A percentile compares a stretch with the other conserved stretches of the same genome.
phyloP scores from a whole-genome alignment of 2,329 filamentous ascomycete genomes.

The Pseudopyrenochaeta lycopersici region DNA sequence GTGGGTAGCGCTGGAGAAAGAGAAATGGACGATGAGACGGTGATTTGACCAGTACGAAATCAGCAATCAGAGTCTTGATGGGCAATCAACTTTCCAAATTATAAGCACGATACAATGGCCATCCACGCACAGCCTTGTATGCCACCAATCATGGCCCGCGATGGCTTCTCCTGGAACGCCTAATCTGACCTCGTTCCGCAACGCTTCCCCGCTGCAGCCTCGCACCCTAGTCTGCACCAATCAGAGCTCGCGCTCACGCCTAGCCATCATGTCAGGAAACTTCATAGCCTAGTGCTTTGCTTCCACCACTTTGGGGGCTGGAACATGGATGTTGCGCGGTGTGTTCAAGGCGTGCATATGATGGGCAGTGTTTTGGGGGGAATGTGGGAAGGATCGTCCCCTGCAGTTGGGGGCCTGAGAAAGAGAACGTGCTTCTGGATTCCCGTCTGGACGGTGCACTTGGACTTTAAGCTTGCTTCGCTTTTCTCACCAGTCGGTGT shows the following conservation, averaged over 20 bases:
- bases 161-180: conserved; percentile 2
- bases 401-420: conserved; percentile 3
- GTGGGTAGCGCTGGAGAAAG: too few species aligned
- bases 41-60: too few species aligned
- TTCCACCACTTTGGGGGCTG: background rate
- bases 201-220: background rate
- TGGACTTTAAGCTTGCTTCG: background rate
- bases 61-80: too few species aligned
- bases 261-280: background rate
- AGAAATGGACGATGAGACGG: too few species aligned
- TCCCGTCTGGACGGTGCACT: background rate
- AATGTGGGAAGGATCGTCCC: background rate
- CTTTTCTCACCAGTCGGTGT: background rate
- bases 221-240: background rate
- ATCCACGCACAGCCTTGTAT: background rate
- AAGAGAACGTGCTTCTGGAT: too few species aligned
- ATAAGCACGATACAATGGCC: background rate
- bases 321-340: background rate
- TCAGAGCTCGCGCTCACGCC: background rate
- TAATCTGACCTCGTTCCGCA: background rate
- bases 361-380: conserved; percentile 8
- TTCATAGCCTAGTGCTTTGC: background rate
- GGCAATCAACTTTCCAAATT: too few species aligned
- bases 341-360: background rate
- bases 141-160: background rate